Evolutionary conservation across 2,329 filamentous ascomycete species (phyloP), one percentile per base, ranked within the genome.

Genomic region (Neonectria ditissima): DNA sequence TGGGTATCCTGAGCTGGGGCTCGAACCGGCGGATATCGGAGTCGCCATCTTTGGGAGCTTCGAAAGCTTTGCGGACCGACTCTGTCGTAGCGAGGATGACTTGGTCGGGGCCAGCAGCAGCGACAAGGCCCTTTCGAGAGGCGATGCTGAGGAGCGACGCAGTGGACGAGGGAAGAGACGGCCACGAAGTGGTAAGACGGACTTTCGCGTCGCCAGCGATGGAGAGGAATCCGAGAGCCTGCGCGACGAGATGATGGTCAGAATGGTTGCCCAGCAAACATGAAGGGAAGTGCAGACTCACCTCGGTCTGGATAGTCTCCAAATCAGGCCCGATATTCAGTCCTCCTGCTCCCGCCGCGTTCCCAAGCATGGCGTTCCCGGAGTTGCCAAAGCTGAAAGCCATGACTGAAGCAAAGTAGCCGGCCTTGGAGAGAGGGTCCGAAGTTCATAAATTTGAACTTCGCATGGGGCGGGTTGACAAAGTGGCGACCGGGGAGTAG

Each of bases 121-220:
- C 95, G 58, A 97, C 84, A 22, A 99, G 85, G 43, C 93, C 93
- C 78, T 89, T 90, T 65, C 85, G 87, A 32, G 93, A 90, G 58
- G 95, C 94, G 69, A 98, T 87, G 75, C 91, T 92, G 65, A 99
- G 84, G 39, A 99, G 89, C 2, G 93, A 97, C 13, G 93, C 89
- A 47, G 91, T 93, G 5, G 92, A 84, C 2, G 91, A 84, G 32
- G 96, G 95, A 24, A 92, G 84, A 39, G 87, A 82, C 43, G 91
- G 87, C 94, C 95, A 98, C 76, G 90, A 84, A 20, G 89, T 85
- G 16, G 93, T 92, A 44, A 98, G 82, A 76, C 91, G 92, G 70
- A 98, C 80, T 79, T 95, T 97, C 63, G 91, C 88, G 73, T 97
- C 93, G 73, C 92, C 91, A 59, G 90, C 89, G 47, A 97, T 81